These are phyloP conservation scores for Miscanthus lutarioriparius DNA, from an alignment of 176 grass and related monocot genomes.

Conservation along the genomic window DNA sequence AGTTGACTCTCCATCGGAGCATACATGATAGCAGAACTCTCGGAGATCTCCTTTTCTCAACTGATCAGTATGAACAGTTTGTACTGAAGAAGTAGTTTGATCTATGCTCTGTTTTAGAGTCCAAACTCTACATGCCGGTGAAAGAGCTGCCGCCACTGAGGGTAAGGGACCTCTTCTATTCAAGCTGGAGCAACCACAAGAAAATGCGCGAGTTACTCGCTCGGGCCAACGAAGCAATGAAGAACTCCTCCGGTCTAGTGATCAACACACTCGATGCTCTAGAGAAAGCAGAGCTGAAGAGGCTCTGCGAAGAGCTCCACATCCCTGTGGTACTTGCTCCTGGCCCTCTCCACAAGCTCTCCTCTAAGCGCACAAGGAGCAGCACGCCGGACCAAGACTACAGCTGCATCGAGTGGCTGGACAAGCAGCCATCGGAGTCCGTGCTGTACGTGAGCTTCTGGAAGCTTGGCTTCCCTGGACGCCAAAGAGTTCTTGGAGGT, in stretches of 20 bases:
- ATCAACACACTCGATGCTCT: conserved; percentile 34
- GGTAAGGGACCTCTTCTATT: conserved; percentile 29
- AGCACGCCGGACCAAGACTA: background rate
- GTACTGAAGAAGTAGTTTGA: too few species aligned
- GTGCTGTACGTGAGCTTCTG: conserved; percentile 52
- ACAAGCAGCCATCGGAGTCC: background rate
- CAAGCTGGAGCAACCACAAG: background rate
- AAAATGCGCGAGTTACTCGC: background rate
- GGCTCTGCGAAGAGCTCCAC: background rate
- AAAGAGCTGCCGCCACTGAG: conserved; percentile 40
- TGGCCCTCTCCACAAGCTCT: conserved; percentile 46
- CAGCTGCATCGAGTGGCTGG: conserved; percentile 38
- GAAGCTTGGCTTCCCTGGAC: conserved; percentile 35
- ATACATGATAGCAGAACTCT: too few species aligned
- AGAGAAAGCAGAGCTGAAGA: conserved; percentile 15
- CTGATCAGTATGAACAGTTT: too few species aligned
- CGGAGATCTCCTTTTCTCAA: too few species aligned
- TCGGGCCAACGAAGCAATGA: background rate
- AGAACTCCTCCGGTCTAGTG: background rate
- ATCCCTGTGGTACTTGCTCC: background rate
- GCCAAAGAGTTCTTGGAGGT: conserved; percentile 3
- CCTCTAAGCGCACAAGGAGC: background rate
- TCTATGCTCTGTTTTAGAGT: conserved; percentile 2
- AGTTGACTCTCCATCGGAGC: background rate
- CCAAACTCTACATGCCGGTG: conserved; percentile 1